Percentiles rank a stretch among this genome's conserved stretches.
These are phyloP conservation scores for Pyrenochaeta sp. DNA, from an alignment of 2,329 filamentous ascomycete genomes.

Conservation along the genomic window DNA sequence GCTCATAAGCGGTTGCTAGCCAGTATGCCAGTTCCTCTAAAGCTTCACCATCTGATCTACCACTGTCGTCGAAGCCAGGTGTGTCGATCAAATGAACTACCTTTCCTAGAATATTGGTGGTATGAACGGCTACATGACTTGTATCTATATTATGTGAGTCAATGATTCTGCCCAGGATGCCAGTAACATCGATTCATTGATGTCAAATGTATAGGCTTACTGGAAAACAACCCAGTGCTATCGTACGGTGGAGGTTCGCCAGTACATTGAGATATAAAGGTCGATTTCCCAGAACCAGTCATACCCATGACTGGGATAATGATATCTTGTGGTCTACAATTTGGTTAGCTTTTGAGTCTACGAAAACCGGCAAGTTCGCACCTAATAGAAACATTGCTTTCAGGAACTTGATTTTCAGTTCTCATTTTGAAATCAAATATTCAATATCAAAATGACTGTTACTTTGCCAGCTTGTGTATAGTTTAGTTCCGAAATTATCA, in stretches of 20 bases:
- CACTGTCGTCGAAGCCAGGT: constrained; percentile 19
- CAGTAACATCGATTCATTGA: too few species aligned
- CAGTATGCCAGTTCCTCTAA: constrained; percentile 52
- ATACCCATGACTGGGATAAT: constrained; percentile 50
- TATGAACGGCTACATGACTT: constrained; percentile 6
- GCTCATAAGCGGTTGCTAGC: constrained; percentile 41
- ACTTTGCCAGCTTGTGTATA: too few species aligned
- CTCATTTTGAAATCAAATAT: too few species aligned
- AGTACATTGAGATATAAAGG: constrained; percentile 41
- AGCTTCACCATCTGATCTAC: constrained; percentile 52
- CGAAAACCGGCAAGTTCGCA: too few species aligned
- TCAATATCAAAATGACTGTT: too few species aligned
- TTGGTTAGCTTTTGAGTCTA: neutral
- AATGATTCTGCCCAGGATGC: too few species aligned
- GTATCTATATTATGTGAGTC: too few species aligned
- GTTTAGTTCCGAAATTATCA: too few species aligned
- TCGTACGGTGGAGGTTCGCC: neutral
- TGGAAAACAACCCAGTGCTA: neutral
- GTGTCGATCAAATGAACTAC: constrained; percentile 18
- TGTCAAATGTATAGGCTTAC: neutral
- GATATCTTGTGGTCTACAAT: constrained; percentile 12
- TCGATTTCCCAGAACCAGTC: constrained; percentile 51
- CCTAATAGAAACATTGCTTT: too few species aligned
- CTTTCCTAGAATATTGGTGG: constrained; percentile 1
- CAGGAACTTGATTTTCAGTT: too few species aligned